A percentile compares a stretch with the other conserved stretches of the same genome.
Conservation (phyloP, 129 eudicot species). For the Rutidosis leptorrhynchoides region DNA sequence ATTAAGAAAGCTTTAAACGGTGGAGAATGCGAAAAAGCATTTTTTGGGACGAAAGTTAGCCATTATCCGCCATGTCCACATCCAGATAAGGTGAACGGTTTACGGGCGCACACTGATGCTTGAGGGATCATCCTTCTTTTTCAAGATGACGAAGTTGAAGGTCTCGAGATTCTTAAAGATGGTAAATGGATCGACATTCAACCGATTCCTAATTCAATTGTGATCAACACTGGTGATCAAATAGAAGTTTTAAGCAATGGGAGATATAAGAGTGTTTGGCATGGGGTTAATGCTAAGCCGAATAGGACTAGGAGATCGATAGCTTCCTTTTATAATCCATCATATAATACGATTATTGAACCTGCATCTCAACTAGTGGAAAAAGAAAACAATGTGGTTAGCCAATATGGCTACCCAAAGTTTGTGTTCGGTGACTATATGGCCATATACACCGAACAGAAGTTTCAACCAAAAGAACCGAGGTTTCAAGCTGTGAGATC, state of each 20-base stretch:
- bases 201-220: constrained; percentile 53
- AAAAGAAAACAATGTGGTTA: constrained; percentile 22
- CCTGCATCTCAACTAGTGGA: constrained; percentile 46
- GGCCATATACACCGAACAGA: constrained; percentile 62
- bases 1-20: constrained; percentile 62
- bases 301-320: constrained; percentile 65
- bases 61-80: constrained; percentile 75
- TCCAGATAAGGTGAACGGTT: constrained; percentile 52
- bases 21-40: constrained; percentile 36
- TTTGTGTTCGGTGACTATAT: constrained; percentile 70
- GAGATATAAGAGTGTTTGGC: constrained; percentile 69
- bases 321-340: constrained; percentile 77
- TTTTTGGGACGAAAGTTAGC: constrained; percentile 71
- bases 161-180: constrained; percentile 57
- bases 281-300: constrained; percentile 46
- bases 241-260: constrained; percentile 71
- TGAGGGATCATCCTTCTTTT: constrained; percentile 64
- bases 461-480: constrained; percentile 81
- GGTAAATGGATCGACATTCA: constrained; percentile 67
- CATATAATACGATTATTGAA: constrained; percentile 50
- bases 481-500: constrained; percentile 70
- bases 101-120: constrained; percentile 78
- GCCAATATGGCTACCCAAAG: constrained; percentile 42
- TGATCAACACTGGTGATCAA: constrained; percentile 66
- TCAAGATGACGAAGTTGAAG: constrained; percentile 58